phyloP scores from a whole-genome alignment of 805 yeast species.

The Saccharomycopsis amapae region DNA sequence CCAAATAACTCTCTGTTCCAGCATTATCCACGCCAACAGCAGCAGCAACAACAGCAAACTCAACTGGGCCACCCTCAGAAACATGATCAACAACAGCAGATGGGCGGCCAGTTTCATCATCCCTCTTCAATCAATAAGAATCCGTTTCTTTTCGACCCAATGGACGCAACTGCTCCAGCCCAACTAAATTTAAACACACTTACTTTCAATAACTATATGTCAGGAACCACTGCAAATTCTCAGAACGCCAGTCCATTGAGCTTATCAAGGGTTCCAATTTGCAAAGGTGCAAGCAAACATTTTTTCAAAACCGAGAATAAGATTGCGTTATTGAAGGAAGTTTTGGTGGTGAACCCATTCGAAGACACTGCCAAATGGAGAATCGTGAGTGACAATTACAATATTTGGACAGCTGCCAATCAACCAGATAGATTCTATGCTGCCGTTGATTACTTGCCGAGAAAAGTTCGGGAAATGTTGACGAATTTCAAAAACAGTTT shows the following conservation, averaged over 20 bases:
- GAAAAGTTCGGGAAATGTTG: constrained; percentile 21
- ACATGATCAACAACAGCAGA: constrained; percentile 4
- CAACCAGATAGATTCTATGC: constrained; percentile 22
- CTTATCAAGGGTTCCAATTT: constrained; percentile 19
- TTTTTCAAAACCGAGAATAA: constrained; percentile 21
- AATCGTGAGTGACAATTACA: constrained; percentile 19
- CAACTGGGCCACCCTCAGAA: constrained; percentile 1
- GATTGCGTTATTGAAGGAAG: constrained; percentile 21
- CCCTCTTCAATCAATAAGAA: too few relatives aligned
- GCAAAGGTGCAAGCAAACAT: constrained; percentile 21
- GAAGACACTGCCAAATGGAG: constrained; percentile 20
- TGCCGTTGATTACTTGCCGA: constrained; percentile 20
- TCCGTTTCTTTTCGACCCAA: constrained; percentile 9
- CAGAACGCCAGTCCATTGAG: too few relatives aligned
- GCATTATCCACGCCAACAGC: neutral
- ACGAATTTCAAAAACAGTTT: constrained; percentile 14
- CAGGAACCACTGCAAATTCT: too few relatives aligned
- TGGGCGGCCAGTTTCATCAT: constrained; percentile 3
- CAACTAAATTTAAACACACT: too few relatives aligned
- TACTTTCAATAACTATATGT: too few relatives aligned
- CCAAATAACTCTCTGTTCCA: too few relatives aligned
- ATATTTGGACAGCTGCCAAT: constrained; percentile 20
- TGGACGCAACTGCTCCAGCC: too few relatives aligned
- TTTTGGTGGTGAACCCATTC: constrained; percentile 19
- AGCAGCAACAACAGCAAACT: constrained; percentile 3